Percentiles rank a stretch among this genome's conserved stretches.
Conservation (phyloP, 805 yeast species). For the Starmerella apis region DNA sequence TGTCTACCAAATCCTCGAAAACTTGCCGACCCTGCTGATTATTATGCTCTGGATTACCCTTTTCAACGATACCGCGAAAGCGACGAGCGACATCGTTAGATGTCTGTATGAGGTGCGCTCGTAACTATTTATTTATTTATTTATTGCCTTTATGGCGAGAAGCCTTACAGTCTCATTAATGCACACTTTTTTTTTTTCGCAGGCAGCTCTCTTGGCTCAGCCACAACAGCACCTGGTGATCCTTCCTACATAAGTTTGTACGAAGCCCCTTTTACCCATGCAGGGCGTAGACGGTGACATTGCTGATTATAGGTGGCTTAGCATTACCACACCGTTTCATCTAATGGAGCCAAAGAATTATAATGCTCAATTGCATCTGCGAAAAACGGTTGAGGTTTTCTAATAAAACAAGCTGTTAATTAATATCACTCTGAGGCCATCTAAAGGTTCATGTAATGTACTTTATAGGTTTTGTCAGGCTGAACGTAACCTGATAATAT, state of each 20-base stretch:
- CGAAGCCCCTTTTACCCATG: conserved; percentile 1
- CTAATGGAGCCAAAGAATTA: background rate
- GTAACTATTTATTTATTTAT: conserved; percentile 7
- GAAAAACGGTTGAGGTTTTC: too few relatives aligned
- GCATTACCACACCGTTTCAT: background rate
- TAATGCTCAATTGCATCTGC: background rate
- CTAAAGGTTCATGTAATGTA: background rate
- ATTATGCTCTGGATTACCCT: background rate
- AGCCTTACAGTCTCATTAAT: background rate
- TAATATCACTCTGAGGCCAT: background rate
- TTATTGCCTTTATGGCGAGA: background rate
- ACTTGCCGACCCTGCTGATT: background rate
- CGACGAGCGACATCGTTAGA: conserved; percentile 18
- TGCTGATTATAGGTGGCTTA: conserved; percentile 1
- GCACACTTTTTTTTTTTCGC: background rate
- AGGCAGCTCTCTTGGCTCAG: background rate
- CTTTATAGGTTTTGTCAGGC: background rate
- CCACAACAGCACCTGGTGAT: background rate
- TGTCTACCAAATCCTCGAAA: background rate
- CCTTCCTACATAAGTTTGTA: background rate
- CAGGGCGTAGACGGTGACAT: conserved; percentile 1
- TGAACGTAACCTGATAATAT: background rate
- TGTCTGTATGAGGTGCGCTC: background rate
- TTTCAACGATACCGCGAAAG: conserved; percentile 21
- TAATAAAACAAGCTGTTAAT: background rate